Evolutionary conservation across 192 early-diverging fungal species (phyloP), one percentile per base, ranked within the genome.

Genomic region (Backusella morwellensis): DNA sequence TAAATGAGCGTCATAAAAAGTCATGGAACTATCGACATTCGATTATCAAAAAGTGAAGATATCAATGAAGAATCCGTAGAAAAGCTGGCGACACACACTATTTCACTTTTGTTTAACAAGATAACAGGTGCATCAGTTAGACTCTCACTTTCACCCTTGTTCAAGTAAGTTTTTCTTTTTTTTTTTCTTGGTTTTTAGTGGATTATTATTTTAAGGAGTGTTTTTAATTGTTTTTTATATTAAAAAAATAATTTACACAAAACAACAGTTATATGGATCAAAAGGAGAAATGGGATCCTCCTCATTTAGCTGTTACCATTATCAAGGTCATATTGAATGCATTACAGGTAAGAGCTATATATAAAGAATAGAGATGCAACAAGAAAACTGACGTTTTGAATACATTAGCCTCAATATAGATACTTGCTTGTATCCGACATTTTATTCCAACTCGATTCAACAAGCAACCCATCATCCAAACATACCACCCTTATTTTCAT

Each of bases 371-470:
- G 35, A 14, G 40, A 32, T 32, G 32, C 32, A 32, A 32, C 11
- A 63, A 40, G 23, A 32, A 41, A n/a, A 12, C 17, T 21, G 4
- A n/a, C 23, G 23, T 26, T 59, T 9, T 26, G 12, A 12, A 59
- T 59, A 63, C 26, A 29, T 14, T 32, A 85, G 83, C 84, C 84
- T 59, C 85, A 88, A 73, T 85, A 82, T 52, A 79, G 88, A 6
- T 83, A 84, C 50, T 83, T 86, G 50, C 83, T 88, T 2, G 88
- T 88, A 5, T 82, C 83, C 2, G 84, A 88, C 34, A 80, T 90
- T 41, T 77, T 84, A 52, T 56, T 77, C 9, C 83, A 85, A 36
- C 75, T 90, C 21, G 82, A 83, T 23, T 56, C 12, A 8, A 73
- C 69, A 0, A 63, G 74, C 15, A 42, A 54, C 6, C n/a, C 50